These are phyloP conservation scores for Fagopyrum homotropicum DNA, from an alignment of 148 eudicot genomes.

Conservation along the genomic window DNA sequence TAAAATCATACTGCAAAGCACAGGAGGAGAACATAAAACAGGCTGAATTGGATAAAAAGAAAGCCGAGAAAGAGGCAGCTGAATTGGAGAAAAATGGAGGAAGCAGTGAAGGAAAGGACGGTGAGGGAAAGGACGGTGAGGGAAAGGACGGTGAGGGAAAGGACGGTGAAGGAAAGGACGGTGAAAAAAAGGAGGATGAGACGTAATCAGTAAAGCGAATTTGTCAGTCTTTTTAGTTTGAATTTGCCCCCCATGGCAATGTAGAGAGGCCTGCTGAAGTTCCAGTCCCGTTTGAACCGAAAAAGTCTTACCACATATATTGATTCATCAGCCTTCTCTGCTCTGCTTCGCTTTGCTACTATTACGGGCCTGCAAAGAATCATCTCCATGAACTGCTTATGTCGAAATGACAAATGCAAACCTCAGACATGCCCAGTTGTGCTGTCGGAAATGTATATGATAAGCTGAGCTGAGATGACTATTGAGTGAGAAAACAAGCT, in stretches of 20 bases:
- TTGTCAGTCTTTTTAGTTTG: neutral
- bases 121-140: neutral
- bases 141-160: conserved; percentile 13
- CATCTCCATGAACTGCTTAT: neutral
- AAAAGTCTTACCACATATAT: neutral
- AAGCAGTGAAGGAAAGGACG: neutral
- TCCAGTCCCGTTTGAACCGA: neutral
- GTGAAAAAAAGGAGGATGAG: conserved; percentile 12
- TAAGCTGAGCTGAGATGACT: neutral
- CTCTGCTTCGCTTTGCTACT: neutral
- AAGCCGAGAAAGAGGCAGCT: conserved; percentile 52
- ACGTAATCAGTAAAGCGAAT: neutral
- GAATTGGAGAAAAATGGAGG: conserved; percentile 49
- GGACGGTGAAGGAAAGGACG: neutral
- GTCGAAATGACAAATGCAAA: neutral
- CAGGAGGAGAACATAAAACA: conserved; percentile 67
- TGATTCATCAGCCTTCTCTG: neutral
- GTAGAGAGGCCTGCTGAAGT: neutral
- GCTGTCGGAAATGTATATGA: neutral
- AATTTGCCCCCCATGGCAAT: conserved; percentile 4
- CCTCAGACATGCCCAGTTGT: neutral
- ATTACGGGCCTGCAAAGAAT: neutral
- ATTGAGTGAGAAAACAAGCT: neutral
- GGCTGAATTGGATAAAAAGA: conserved; percentile 60
- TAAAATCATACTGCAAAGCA: conserved; percentile 54